Conservation (phyloP, 129 eudicot genomes). For the Arctium minus region DNA sequence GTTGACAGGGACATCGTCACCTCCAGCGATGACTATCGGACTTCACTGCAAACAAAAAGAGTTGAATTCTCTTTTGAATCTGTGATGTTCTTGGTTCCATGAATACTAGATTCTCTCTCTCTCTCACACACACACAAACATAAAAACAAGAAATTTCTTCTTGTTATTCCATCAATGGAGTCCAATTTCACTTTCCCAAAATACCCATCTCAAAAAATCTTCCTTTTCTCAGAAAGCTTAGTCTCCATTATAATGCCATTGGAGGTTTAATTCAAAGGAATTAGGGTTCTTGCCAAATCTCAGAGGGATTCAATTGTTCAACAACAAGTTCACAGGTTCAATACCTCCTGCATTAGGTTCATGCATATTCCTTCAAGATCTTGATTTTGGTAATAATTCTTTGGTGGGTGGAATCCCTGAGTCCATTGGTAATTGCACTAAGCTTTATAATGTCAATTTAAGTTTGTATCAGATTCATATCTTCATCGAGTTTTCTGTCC, state of each 20-base stretch:
- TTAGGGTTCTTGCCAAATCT: conserved; percentile 74
- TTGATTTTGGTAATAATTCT: conserved; percentile 75
- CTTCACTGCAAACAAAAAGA: too few species aligned
- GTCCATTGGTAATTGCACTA: conserved; percentile 52
- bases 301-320: conserved; percentile 76
- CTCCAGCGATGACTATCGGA: too few species aligned
- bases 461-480: conserved; percentile 55
- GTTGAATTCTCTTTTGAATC: too few species aligned
- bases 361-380: conserved; percentile 72
- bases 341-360: conserved; percentile 75
- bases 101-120: neutral
- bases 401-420: conserved; percentile 65
- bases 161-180: conserved; percentile 41
- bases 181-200: conserved; percentile 9
- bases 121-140: neutral
- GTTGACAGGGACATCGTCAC: too few species aligned
- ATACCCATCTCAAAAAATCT: neutral
- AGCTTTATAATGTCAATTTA: conserved; percentile 63
- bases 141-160: conserved; percentile 16
- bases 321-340: conserved; percentile 69
- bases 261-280: conserved; percentile 63
- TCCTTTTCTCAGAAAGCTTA: conserved; percentile 63
- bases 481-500: too few species aligned
- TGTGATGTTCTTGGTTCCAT: too few species aligned
- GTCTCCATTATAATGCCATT: conserved; percentile 74